Evolutionary conservation across 768 basidiomycete species (phyloP).

Genomic region (Collybia sordida): DNA sequence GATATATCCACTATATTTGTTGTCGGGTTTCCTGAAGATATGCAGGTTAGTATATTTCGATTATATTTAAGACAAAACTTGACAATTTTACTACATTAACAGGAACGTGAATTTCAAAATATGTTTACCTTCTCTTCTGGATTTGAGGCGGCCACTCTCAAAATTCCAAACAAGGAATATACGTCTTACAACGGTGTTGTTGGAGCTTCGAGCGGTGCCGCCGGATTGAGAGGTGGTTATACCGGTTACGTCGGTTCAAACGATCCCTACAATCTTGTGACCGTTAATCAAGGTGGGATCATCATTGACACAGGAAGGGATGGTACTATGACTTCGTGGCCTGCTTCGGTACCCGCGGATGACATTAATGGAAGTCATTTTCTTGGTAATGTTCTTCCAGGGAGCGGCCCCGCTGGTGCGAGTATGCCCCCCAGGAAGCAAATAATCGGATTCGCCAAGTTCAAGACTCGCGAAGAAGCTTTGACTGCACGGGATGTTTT

Average conservation of each 20-base stretch:
- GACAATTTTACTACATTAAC: slow-evolving; percentile 17
- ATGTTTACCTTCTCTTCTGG: slow-evolving; percentile 97
- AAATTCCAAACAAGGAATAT: slow-evolving; percentile 92
- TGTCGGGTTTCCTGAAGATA: slow-evolving; percentile 98
- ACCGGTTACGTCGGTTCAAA: slow-evolving; percentile 50
- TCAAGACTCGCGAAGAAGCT: slow-evolving; percentile 84
- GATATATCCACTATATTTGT: slow-evolving; percentile 98
- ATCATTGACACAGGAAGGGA: slow-evolving; percentile 79
- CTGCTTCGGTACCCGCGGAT: slow-evolving; percentile 33
- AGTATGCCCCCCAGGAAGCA: slow-evolving; percentile 80
- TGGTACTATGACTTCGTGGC: slow-evolving; percentile 72
- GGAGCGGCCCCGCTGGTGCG: slow-evolving; percentile 22
- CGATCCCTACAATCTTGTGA: slow-evolving; percentile 84
- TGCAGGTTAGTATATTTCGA: slow-evolving; percentile 67
- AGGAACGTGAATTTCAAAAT: slow-evolving; percentile 99
- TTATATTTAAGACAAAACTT: neutral
- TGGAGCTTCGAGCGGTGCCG: slow-evolving; percentile 17
- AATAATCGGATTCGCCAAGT: slow-evolving; percentile 98
- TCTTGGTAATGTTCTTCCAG: slow-evolving; percentile 18
- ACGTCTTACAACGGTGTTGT: slow-evolving; percentile 62
- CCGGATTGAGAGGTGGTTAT: slow-evolving; percentile 11
- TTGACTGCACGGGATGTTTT: slow-evolving; percentile 83
- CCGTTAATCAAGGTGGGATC: slow-evolving; percentile 79
- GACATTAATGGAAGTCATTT: slow-evolving; percentile 33
- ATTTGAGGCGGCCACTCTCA: slow-evolving; percentile 96